Percentiles rank a stretch among this genome's conserved stretches.
Evolutionary conservation across 192 early-diverging fungal genomes (phyloP).

Genomic region (Coemansia sp.): DNA sequence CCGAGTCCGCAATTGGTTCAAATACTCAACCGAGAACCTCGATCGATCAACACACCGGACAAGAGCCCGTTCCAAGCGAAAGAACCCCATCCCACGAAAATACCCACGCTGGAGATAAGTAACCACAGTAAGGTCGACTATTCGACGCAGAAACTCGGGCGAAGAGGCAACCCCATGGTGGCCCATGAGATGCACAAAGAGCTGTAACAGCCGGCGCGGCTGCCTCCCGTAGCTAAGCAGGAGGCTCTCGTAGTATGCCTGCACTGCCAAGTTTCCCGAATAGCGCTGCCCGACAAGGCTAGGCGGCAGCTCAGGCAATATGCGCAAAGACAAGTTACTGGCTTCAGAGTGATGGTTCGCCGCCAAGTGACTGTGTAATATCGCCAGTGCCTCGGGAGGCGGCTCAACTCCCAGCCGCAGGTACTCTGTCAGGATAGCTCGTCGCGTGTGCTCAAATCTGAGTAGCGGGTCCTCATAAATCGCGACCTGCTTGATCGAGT

Average conservation of each 20-base stretch:
- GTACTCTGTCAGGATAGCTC: slow-evolving; percentile 15
- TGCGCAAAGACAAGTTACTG: slow-evolving; percentile 7
- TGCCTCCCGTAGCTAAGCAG: neutral
- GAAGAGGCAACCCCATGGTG: slow-evolving; percentile 18
- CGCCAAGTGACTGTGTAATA: slow-evolving; percentile 19
- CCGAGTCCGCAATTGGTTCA: slow-evolving; percentile 18
- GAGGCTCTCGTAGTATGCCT: slow-evolving; percentile 37
- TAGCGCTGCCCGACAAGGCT: neutral
- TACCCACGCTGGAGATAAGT: slow-evolving; percentile 20
- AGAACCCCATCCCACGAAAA: slow-evolving; percentile 31
- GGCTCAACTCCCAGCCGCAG: slow-evolving; percentile 35
- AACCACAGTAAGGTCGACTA: slow-evolving; percentile 19
- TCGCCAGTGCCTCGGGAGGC: slow-evolving; percentile 14
- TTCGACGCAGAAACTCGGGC: slow-evolving; percentile 9
- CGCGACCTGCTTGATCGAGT: neutral
- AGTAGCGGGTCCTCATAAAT: slow-evolving; percentile 2
- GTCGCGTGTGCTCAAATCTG: slow-evolving; percentile 4
- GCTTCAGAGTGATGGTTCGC: slow-evolving; percentile 9
- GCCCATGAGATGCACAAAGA: slow-evolving; percentile 26
- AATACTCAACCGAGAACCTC: slow-evolving; percentile 14
- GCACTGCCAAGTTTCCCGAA: neutral
- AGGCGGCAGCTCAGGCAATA: slow-evolving; percentile 21
- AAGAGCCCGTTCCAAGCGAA: slow-evolving; percentile 32
- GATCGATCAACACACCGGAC: slow-evolving; percentile 19
- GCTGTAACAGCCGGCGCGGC: slow-evolving; percentile 12